phyloP scores from a whole-genome alignment of 768 basidiomycete genomes.

The Leccinum uliginosum region DNA sequence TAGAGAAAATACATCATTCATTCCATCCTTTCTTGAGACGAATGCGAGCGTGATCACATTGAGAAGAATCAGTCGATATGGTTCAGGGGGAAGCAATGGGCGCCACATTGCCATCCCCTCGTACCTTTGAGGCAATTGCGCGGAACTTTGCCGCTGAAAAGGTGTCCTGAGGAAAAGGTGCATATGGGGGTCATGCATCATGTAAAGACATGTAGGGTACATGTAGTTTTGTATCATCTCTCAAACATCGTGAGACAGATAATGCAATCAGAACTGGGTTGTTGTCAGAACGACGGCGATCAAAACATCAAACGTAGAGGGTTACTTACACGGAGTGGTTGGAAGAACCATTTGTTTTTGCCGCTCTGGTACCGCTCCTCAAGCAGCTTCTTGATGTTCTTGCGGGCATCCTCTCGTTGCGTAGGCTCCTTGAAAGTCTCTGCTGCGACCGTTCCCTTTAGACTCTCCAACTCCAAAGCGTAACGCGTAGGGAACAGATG shows the following conservation, averaged over 20 bases:
- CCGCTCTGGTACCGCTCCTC: slow-evolving; percentile 93
- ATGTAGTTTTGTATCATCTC: slow-evolving; percentile 34
- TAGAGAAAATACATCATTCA: slow-evolving; percentile 24
- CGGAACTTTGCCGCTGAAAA: not conserved
- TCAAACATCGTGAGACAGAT: slow-evolving; percentile 10
- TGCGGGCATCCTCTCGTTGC: slow-evolving; percentile 92
- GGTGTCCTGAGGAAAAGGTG: slow-evolving; percentile 5
- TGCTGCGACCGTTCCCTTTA: slow-evolving; percentile 78
- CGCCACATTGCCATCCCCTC: not conserved
- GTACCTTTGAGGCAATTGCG: not conserved
- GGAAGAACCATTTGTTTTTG: slow-evolving; percentile 99
- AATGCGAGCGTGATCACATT: not conserved
- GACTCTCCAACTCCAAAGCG: slow-evolving; percentile 89
- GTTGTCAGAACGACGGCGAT: not conserved
- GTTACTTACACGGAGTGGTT: slow-evolving; percentile 65
- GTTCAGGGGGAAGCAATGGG: not conserved
- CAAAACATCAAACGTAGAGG: not conserved
- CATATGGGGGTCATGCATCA: slow-evolving; percentile 24
- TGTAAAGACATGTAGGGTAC: slow-evolving; percentile 33
- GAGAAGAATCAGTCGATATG: not conserved
- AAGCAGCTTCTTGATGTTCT: slow-evolving; percentile 91
- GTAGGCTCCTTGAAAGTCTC: slow-evolving; percentile 98
- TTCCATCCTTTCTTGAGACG: slow-evolving; percentile 1
- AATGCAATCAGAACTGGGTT: slow-evolving; percentile 33
- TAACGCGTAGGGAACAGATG: slow-evolving; percentile 99